Base-by-base conservation (phyloP, 441 rosid species). In the Dalechampia spathulata region DNA sequence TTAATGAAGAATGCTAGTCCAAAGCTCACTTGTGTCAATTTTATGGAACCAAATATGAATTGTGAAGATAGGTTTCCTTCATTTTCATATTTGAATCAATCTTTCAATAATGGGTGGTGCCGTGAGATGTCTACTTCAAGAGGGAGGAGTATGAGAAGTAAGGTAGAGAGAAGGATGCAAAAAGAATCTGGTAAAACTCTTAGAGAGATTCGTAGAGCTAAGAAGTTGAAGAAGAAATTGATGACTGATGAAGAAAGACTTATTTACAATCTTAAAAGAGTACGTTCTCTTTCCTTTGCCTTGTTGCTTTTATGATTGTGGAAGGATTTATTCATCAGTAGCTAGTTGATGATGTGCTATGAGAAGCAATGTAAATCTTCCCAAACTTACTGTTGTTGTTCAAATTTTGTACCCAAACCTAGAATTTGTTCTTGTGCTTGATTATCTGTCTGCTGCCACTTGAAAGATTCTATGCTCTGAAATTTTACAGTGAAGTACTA, bases 201-300 rank as follows among this genome's bases (percentile, higher is more conserved):
- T 12, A 76, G 88, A 69, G 99, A 92, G 87, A 79, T 89, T 67
- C 69, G 97, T 55, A 89, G 97, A 72, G 97, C 97, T 5, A 85
- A 78, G 61, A 89, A 83, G 63, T 62, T 89, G 72, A 87, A 84
- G 81, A 86, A 81, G 86, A 89, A 92, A 68, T 83, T 92, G 61
- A 92, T 92, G 99, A 89, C 96, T 38, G 99, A 92, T 70, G 97
- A 92, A 70, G 99, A 92, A 81, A 74, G 97, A 62, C 90, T 84
- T 60, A 75, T 92, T 64, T 85, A 92, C 78, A 92, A 89, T 50
- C 93, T 92, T 65, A 92, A 86, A 72, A 85, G 92, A 68, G 99
- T 89, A 81, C 57, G 53, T 38, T 55, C 15, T 39, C 57, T 39
- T 64, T 41, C 15, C 19, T 59, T 48, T n/a, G 7, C 14, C 4